Percentiles rank a stretch among this genome's conserved stretches.
phyloP scores from a whole-genome alignment of 148 eudicot genomes.

The Arbutus unedo region DNA sequence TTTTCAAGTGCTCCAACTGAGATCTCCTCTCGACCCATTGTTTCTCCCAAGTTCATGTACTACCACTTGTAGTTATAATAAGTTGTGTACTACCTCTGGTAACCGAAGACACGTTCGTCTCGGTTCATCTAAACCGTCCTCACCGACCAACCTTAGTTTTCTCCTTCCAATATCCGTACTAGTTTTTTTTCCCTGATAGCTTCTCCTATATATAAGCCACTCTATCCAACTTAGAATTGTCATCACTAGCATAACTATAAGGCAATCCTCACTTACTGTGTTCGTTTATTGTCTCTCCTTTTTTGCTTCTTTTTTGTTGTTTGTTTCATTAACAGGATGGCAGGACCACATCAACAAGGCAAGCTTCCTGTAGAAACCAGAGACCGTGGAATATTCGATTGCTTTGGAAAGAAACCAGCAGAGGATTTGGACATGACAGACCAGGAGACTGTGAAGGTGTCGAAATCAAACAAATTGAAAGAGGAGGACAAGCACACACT shows the following conservation, averaged over 20 bases:
- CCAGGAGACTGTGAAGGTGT: slow-evolving; percentile 17
- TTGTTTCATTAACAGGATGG: slow-evolving; percentile 23
- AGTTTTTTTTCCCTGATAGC: slow-evolving; percentile 8
- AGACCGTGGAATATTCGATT: slow-evolving; percentile 50
- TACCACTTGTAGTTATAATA: not conserved
- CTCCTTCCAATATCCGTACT: slow-evolving; percentile 9
- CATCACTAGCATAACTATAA: slow-evolving; percentile 10
- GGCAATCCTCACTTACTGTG: not conserved
- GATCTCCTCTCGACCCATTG: not conserved
- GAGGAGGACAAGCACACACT: slow-evolving; percentile 32
- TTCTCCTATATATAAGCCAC: slow-evolving; percentile 33
- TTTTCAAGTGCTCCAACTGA: not conserved
- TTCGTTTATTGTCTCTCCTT: not conserved
- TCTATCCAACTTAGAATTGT: not conserved
- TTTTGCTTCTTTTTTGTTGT: not conserved
- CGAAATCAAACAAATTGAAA: not conserved
- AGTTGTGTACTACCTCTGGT: not conserved
- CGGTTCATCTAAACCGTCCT: slow-evolving; percentile 19
- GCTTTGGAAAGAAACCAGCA: slow-evolving; percentile 38
- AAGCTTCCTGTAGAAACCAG: slow-evolving; percentile 22
- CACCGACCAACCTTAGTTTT: slow-evolving; percentile 24
- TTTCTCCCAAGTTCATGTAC: not conserved
- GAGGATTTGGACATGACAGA: slow-evolving; percentile 24
- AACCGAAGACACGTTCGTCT: not conserved
- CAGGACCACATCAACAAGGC: slow-evolving; percentile 26